Base-by-base conservation (phyloP, 2,329 filamentous ascomycete genomes). In the Trichophyton equinum region DNA sequence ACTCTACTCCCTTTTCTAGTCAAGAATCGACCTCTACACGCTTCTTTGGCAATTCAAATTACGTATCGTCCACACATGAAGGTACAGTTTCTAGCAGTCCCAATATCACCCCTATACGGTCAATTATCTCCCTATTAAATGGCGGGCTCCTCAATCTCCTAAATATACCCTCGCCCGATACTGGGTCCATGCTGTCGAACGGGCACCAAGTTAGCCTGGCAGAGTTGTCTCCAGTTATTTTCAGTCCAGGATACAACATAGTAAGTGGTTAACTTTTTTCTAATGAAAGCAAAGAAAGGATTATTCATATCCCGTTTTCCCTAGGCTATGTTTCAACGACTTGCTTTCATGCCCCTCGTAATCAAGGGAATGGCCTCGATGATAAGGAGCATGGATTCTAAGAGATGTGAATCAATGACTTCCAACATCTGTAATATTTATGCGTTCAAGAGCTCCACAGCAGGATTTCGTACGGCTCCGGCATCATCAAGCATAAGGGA, bases 251-350 rank as follows among this genome's bases (percentile, higher is more conserved):
- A 3, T 74, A 75, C 58, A 64, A 65, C 49, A 65, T 69, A 62
- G 74, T 73, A 60, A 65, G 62, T 27, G 6, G 18, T n/a, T 6
- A 3, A n/a, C 13, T 6, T 27, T 30, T 8, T 27, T 27, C 55
- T 8, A 42, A 40, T 15, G 13, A 9, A 25, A 40, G 7, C 15
- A 13, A 9, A 44, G 20, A 6, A 44, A 25, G 4, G 13, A 3
- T 7, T 42, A 8, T 44, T 18, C 27, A 42, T 18, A 42, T 18
- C 2, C 18, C 22, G 20, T 15, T 56, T 56, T 5, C 25, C 3
- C 55, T 27, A 76, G 74, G 70, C 67, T 38, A 70, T 75, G 61
- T 68, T 67, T 40, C 71, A 75, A 63, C 67, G 74, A 38, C 68
- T 67, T 8, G 65, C 66, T 5, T 68, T 74, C 6, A 70, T 75